Conservation (phyloP, 2,329 filamentous ascomycete species). For the Pseudogymnoascus sp. region DNA sequence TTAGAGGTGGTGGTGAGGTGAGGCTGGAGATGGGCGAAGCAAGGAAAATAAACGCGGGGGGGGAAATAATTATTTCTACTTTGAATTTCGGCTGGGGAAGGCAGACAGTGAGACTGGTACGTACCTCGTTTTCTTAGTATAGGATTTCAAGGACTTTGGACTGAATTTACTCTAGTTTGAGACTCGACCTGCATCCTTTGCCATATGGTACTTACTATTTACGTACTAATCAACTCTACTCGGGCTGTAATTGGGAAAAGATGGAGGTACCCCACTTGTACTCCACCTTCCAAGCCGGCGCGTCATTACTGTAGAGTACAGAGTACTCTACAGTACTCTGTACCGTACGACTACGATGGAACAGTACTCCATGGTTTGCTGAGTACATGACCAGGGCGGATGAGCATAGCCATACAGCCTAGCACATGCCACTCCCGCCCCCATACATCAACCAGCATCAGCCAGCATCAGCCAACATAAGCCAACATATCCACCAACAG, state of each 20-base stretch:
- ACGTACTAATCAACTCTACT: background rate
- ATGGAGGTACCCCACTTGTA: background rate
- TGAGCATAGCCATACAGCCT: background rate
- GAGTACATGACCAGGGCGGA: background rate
- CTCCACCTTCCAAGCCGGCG: background rate
- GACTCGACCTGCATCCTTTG: background rate
- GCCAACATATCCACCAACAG: background rate
- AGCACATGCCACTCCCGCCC: background rate
- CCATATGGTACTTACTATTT: background rate
- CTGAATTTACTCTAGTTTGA: background rate
- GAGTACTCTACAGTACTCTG: background rate
- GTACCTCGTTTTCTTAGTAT: background rate
- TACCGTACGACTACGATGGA: too few species aligned
- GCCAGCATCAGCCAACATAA: background rate
- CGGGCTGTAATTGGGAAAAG: background rate
- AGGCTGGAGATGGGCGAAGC: slow-evolving; percentile 1
- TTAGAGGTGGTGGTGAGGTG: background rate
- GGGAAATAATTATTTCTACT: background rate
- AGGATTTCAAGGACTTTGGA: background rate
- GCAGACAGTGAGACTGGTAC: background rate
- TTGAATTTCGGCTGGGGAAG: slow-evolving; percentile 2
- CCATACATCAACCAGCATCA: too few species aligned
- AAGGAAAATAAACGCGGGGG: slow-evolving; percentile 4
- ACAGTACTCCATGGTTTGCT: too few species aligned
- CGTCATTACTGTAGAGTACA: background rate